Evolutionary conservation across 2,329 filamentous ascomycete species (phyloP).

Genomic region (Fusarium sp.): DNA sequence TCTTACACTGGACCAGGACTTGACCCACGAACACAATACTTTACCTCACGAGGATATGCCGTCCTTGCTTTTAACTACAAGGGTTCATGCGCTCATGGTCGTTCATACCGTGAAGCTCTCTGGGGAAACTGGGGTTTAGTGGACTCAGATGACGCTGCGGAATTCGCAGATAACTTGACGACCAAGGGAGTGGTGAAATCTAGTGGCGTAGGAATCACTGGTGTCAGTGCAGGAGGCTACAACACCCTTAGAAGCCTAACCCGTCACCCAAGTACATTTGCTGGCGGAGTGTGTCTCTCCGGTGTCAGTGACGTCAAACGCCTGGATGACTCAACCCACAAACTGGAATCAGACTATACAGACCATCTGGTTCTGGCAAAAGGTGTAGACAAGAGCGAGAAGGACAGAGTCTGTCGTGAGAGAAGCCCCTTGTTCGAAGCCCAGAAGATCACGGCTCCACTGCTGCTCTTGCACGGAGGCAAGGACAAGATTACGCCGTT

Average conservation of each 20-base stretch:
- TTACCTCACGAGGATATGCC: slow-evolving; percentile 66
- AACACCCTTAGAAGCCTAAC: slow-evolving; percentile 63
- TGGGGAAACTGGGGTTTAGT: slow-evolving; percentile 64
- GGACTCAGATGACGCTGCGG: slow-evolving; percentile 64
- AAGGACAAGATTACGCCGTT: slow-evolving; percentile 69
- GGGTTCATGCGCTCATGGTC: slow-evolving; percentile 64
- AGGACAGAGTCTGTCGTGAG: slow-evolving; percentile 56
- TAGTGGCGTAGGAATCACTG: slow-evolving; percentile 61
- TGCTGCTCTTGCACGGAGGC: slow-evolving; percentile 69
- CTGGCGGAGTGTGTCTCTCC: slow-evolving; percentile 62
- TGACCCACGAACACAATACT: slow-evolving; percentile 62
- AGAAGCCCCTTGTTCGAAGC: slow-evolving; percentile 64
- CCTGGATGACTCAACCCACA: slow-evolving; percentile 63
- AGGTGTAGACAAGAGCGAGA: slow-evolving; percentile 54
- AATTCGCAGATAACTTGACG: slow-evolving; percentile 59
- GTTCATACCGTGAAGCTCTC: slow-evolving; percentile 62
- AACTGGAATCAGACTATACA: slow-evolving; percentile 68
- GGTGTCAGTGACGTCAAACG: slow-evolving; percentile 64
- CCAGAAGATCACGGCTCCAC: slow-evolving; percentile 60
- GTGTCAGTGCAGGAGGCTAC: slow-evolving; percentile 66
- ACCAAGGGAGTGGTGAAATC: slow-evolving; percentile 52
- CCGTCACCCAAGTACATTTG: slow-evolving; percentile 60
- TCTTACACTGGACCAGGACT: slow-evolving; percentile 58
- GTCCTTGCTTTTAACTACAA: slow-evolving; percentile 64
- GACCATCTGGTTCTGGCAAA: slow-evolving; percentile 56